Evolutionary conservation across 192 early-diverging fungal genomes (phyloP), one percentile per base, ranked within the genome.

Genomic region (Funneliformis geosporum): DNA sequence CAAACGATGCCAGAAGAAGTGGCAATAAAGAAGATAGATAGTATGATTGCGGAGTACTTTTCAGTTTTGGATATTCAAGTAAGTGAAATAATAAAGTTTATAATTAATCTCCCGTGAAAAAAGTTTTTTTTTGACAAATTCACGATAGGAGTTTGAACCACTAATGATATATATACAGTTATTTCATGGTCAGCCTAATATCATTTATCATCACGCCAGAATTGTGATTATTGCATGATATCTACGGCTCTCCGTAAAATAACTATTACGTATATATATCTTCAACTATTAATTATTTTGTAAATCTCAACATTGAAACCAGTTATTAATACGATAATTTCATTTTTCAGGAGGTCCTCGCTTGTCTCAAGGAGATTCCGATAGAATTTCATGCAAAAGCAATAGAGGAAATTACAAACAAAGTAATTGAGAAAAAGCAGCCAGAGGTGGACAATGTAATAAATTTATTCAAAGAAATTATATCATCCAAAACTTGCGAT

Each of bases 321-420:
- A 18, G 21, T 21, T 16, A 55, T 85, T 59, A 89, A 91, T 61
- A 85, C 90, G 60, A 68, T 93, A 28, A 85, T 83, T 80, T 84
- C 86, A 80, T 86, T 33, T n/a, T 90, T 44, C 67, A 82, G 50
- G 94, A 95, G 83, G 81, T 94, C 42, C 79, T 89, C 60, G 83
- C 84, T 65, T 91, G 91, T 78, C 83, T 93, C 71, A 90, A 94
- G 87, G 94, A 94, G 43, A 25, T 84, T 70, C 83, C 83, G 61
- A 60, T 25, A 8, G 71, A 62, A 70, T 82, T 82, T 78, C 60
- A 73, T 9, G 50, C 81, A 23, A 40, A 84, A 38, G 43, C 81
- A 61, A 80, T 86, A 25, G 73, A 73, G 23, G 66, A 68, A 50
- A 84, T 86, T 75, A 64, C 82, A 14, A 82, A 78, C 43, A 73